A percentile compares a stretch with the other conserved stretches of the same genome.
These are phyloP conservation scores for Quercus alba DNA, from an alignment of 306 rosid species.

Conservation along the genomic window DNA sequence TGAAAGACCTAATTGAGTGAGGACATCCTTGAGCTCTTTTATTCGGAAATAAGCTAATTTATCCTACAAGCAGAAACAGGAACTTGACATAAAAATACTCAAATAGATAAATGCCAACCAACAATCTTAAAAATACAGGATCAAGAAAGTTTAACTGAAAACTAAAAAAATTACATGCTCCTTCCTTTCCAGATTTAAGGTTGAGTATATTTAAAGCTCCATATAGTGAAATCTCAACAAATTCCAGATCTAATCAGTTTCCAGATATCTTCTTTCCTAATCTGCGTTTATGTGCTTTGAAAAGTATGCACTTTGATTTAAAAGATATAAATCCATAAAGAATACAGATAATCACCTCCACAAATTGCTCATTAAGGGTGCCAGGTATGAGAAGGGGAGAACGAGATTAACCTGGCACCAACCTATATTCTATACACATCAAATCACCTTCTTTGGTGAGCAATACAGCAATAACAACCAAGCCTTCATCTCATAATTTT, in stretches of 20 bases:
- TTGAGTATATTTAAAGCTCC: not conserved
- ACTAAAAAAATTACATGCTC: not conserved
- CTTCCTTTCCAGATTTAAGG: not conserved
- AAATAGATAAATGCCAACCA: not conserved
- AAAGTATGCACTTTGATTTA: no score
- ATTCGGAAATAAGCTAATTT: constrained; percentile 82
- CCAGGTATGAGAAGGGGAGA: not conserved
- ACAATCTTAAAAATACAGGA: not conserved
- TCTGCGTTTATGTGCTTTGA: not conserved
- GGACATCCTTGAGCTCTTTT: constrained; percentile 96
- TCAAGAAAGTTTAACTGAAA: not conserved
- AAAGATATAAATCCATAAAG: not conserved
- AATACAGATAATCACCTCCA: not conserved
- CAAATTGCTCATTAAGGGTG: not conserved
- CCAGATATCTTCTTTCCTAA: not conserved
- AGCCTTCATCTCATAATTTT: no score
- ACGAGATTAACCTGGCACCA: not conserved
- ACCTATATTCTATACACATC: not conserved
- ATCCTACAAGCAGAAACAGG: constrained; percentile 46
- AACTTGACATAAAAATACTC: not conserved
- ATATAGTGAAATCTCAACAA: not conserved
- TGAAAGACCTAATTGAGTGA: constrained; percentile 79
- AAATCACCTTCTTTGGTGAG: not conserved
- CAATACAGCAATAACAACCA: not conserved
- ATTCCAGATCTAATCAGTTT: not conserved